Base-by-base conservation (phyloP, 306 rosid genomes). In the Ceratonia siliqua region DNA sequence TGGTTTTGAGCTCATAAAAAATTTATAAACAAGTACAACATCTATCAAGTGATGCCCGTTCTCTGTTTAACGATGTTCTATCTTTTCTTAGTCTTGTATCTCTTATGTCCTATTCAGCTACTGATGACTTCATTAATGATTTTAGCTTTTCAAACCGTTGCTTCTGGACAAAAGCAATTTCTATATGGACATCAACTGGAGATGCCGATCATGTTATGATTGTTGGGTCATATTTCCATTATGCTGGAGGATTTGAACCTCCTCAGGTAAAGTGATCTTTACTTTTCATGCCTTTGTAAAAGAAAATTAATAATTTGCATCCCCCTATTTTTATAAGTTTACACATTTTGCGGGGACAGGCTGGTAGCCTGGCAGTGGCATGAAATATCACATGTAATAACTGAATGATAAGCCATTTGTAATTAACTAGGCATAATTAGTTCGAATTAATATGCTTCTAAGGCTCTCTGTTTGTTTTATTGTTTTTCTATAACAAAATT, bases 131-230 rank as follows among this genome's bases (percentile, higher is more conserved):
- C 3, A 15, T 43, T 9, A 50, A 62, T 68, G 70, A 68, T 62
- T 71, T 54, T 82, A 89, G 97, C 86, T 91, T 91, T 85, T 91
- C 95, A 27, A 89, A 89, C 84, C 90, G 95, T 20, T 86, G 95
- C 62, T 91, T 89, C 72, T 89, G 83, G 81, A 89, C 95, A 8
- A 91, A 91, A 64, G 95, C 95, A 48, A 87, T 89, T 68, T 87
- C 93, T 15, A 86, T 91, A 80, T 89, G 97, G 97, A 87, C 95
- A 14, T 91, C 97, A 67, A 87, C 91, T 4, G 87, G 97, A 36
- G 95, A 91, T 76, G 83, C 87, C 20, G 97, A 91, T 66, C 97
- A 91, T 33, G 85, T 80, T 54, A 65, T 89, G 90, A 84, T 91
- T 61, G 93, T 89, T 4, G 97, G 95, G 17, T 87, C 95, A 8